Base-by-base conservation (phyloP, 495 filamentous ascomycete genomes). In the Penicillium crystallinum region DNA sequence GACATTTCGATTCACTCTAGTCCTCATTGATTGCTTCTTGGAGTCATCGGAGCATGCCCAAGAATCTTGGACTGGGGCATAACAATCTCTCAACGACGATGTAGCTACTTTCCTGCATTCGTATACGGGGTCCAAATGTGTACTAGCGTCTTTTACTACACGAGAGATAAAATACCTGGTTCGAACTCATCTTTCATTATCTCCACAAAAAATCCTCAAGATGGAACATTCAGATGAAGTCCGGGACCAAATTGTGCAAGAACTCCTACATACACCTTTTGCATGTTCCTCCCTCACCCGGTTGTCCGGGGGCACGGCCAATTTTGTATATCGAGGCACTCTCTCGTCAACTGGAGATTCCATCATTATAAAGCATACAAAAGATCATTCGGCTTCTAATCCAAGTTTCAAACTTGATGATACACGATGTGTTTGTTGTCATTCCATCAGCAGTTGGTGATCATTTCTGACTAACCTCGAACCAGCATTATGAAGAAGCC, bases 291-390 rank as follows among this genome's bases (percentile, higher is more conserved):
- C 73, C 0, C 62, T 84, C 5, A 63, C 54, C 1, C 62, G 61
- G 2, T 63, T 84, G 3, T 78, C 75, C 15, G 81, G 81, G 4
- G 81, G 82, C 12, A 79, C 72, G 1, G 77, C 77, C 45, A 85
- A 85, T 55, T 85, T 79, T 53, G 76, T 80, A 45, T 85, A 82
- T 59, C 74, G 77, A 27, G 82, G 78, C n/a, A 61, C 37, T 23
- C 67, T 79, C 4, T 33, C 51, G 5, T 58, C 57, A 4, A 66
- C 74, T 8, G 57, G 68, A 19, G 53, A 55, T 6, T 68, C 66
- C 0, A 72, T 84, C 18, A 65, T 80, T 30, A 65, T 85, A 51
- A 85, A 84, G 58, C 80, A 84, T 56, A 73, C 77, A 1, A 72
- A 79, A 57, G 67, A 59, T 25, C 80, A 75, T 51, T 40, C 78